Evolutionary conservation across 225 moss, liverwort and hornwort genomes (phyloP).

Genomic region (Asterella californica): DNA sequence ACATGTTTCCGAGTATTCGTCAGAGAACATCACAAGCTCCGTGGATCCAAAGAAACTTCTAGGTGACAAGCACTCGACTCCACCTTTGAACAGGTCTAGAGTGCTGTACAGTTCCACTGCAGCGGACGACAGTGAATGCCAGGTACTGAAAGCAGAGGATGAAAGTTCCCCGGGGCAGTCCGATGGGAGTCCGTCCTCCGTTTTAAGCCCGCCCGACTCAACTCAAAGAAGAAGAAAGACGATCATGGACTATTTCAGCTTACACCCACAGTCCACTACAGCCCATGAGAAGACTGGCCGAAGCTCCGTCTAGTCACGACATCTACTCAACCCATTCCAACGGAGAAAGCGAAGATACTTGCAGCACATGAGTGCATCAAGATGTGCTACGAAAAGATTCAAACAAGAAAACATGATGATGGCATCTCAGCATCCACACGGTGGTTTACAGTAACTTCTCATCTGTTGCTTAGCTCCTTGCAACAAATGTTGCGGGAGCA

Average conservation of each 20-base stretch:
- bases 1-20: background rate
- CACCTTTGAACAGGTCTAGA: conserved; percentile 19
- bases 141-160: background rate
- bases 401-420: too few species aligned
- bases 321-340: too few species aligned
- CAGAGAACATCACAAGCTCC: background rate
- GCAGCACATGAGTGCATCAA: background rate
- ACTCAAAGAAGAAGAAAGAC: conserved; percentile 34
- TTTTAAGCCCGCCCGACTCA: conserved; percentile 37
- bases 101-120: background rate
- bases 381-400: too few species aligned
- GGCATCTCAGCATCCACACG: too few species aligned
- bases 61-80: conserved; percentile 17
- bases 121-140: background rate
- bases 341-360: background rate
- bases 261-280: conserved; percentile 10
- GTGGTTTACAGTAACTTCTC: too few species aligned
- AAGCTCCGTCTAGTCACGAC: background rate
- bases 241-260: conserved; percentile 37
- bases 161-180: conserved; percentile 13
- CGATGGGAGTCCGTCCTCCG: conserved; percentile 36
- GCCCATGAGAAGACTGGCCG: background rate
- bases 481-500: too few species aligned
- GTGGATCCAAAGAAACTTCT: background rate
- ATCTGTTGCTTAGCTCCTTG: too few species aligned